A percentile compares a stretch with the other conserved stretches of the same genome.
Evolutionary conservation across 495 filamentous ascomycete species (phyloP).

Genomic region (Chaetomium cochliodes): DNA sequence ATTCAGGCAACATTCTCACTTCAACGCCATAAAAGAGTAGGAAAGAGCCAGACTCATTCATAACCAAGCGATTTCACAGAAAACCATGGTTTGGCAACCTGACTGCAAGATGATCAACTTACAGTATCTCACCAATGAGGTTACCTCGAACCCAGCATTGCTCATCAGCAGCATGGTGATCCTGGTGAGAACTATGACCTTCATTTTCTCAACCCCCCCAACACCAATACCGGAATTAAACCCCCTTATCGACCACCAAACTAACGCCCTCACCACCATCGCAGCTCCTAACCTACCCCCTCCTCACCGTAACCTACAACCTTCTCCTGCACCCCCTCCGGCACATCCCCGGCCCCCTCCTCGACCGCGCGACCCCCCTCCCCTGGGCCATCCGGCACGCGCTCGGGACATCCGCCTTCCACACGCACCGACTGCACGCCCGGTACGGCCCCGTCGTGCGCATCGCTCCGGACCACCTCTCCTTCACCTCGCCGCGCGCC

Average conservation of each 20-base stretch:
- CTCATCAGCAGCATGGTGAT: background rate
- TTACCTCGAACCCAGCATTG: background rate
- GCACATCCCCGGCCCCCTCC: constrained; percentile 46
- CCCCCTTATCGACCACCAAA: background rate
- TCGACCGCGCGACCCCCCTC: constrained; percentile 44
- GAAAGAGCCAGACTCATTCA: background rate
- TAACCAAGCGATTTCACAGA: too few relatives aligned
- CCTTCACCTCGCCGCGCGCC: constrained; percentile 52
- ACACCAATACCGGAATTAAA: too few relatives aligned
- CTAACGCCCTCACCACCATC: background rate
- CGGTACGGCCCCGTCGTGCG: constrained; percentile 57
- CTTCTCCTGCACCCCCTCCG: constrained; percentile 55
- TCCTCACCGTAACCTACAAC: constrained; percentile 42
- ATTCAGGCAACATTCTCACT: background rate
- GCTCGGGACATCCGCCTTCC: constrained; percentile 19
- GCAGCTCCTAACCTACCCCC: background rate
- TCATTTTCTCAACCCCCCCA: too few relatives aligned
- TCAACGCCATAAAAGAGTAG: background rate
- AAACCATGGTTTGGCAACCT: too few relatives aligned
- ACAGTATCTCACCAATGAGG: background rate
- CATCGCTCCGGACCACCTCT: constrained; percentile 54
- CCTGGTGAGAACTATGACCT: background rate
- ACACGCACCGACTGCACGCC: constrained; percentile 41
- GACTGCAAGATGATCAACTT: background rate
- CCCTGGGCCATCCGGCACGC: constrained; percentile 28